These are phyloP conservation scores for Neopestalotiopsis sp. DNA, from an alignment of 2,329 filamentous ascomycete species.

Conservation along the genomic window DNA sequence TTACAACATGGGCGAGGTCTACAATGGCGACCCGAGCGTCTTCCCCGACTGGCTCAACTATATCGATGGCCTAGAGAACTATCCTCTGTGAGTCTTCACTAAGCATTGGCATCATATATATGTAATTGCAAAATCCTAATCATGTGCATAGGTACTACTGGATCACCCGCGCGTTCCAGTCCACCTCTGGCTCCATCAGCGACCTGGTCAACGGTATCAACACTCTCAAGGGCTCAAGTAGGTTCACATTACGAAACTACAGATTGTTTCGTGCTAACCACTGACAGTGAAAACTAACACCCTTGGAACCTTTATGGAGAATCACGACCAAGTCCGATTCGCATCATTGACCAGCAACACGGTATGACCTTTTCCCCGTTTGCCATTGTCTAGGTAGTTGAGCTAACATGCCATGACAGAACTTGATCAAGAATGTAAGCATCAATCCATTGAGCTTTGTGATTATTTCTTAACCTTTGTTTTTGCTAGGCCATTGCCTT, in stretches of 20 bases:
- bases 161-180: slow-evolving; percentile 42
- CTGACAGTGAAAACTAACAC: slow-evolving; percentile 36
- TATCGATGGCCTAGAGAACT: slow-evolving; percentile 56
- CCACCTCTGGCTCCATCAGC: slow-evolving; percentile 35
- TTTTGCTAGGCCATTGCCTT: slow-evolving; percentile 48
- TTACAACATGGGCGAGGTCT: slow-evolving; percentile 57
- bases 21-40: slow-evolving; percentile 50
- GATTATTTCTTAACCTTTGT: neutral
- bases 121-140: neutral
- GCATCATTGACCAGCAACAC: slow-evolving; percentile 51
- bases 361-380: neutral
- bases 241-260: neutral
- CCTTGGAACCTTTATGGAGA: slow-evolving; percentile 53
- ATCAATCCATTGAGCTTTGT: neutral
- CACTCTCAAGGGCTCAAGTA: slow-evolving; percentile 27
- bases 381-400: no score
- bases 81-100: slow-evolving; percentile 45
- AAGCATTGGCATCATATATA: no score
- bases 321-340: slow-evolving; percentile 55
- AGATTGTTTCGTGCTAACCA: neutral
- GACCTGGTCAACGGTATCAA: slow-evolving; percentile 41
- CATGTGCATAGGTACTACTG: slow-evolving; percentile 44
- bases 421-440: slow-evolving; percentile 53
- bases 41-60: slow-evolving; percentile 51
- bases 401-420: slow-evolving; percentile 17